Evolutionary conservation across 164 flowering plant species (phyloP), one percentile per base, ranked within the genome.

Genomic region (Dillenia suffruticosa): DNA sequence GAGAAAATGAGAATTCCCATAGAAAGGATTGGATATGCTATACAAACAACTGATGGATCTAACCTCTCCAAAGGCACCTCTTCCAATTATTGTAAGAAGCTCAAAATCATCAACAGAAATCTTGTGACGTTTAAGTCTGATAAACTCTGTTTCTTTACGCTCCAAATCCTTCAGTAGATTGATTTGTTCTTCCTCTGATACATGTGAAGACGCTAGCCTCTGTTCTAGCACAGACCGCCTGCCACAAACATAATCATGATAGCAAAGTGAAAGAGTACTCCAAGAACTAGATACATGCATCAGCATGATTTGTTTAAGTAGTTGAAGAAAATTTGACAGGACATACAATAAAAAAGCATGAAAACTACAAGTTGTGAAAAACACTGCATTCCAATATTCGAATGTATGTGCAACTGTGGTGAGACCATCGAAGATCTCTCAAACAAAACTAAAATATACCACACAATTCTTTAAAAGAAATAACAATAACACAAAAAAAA

Each of bases 11-110:
- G 22, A 19, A 19, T 19, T 19, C 40, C 32, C 53, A 17, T 57
- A 49, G 8, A 58, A 19, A 10, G 19, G 24, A 65, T 2, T 44
- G 56, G 19, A 50, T 26, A 65, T 48, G 17, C n/a, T 47, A 53
- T 9, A 9, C 9, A 63, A 64, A 64, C 16, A 26, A 52, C 15
- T 11, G 3, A 59, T n/a, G 52, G 46, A 65, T 72, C 85, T 67
- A 58, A 94, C 99, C 99, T 94, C 99, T 59, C 99, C 99, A 77
- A 84, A 94, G 52, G 99, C 99, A 56, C 99, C 99, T 74, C 97
- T 86, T 0, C 97, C 99, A 51, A 95, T 95, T 56, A 95, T 88
- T 64, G 92, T 82, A 61, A 92, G 70, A 64, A 85, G 84, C 62
- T 89, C 90, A 81, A 92, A 95, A 71, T 92, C 97, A 70, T 91